Conservation (phyloP, 1,284 basidiomycete species). For the Cerioporus squamosus region DNA sequence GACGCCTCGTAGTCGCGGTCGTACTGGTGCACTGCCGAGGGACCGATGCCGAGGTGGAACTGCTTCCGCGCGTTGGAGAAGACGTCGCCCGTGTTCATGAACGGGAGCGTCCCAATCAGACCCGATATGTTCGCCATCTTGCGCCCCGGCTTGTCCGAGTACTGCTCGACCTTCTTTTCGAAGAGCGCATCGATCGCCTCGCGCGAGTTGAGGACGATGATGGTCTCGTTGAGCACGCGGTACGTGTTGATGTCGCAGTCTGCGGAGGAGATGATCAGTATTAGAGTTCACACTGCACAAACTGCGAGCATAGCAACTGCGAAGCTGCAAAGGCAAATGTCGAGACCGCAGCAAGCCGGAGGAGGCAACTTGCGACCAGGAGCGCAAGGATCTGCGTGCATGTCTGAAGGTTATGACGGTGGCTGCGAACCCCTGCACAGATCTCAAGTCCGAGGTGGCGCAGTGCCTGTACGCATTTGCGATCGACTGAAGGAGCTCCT, state of each 20-base stretch:
- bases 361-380: too few relatives aligned
- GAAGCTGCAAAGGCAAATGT: not conserved
- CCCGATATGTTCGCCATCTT: slow-evolving; percentile 24
- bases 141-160: slow-evolving; percentile 27
- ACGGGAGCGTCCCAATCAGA: slow-evolving; percentile 25
- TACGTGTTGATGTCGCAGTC: slow-evolving; percentile 27
- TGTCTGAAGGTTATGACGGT: too few relatives aligned
- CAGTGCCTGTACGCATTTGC: too few relatives aligned
- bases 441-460: too few relatives aligned
- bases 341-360: too few relatives aligned
- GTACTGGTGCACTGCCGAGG: slow-evolving; percentile 14
- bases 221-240: slow-evolving; percentile 20
- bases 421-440: too few relatives aligned
- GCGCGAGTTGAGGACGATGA: slow-evolving; percentile 33
- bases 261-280: not conserved
- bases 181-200: slow-evolving; percentile 33
- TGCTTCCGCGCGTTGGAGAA: slow-evolving; percentile 23
- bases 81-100: slow-evolving; percentile 26
- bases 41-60: slow-evolving; percentile 24
- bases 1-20: slow-evolving; percentile 20
- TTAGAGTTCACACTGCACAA: not conserved
- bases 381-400: too few relatives aligned
- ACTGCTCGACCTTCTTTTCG: slow-evolving; percentile 28
- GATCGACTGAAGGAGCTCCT: too few relatives aligned
- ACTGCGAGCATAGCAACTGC: not conserved